Evolutionary conservation across 139 green algal species (phyloP).

Genomic region (Auxenochlorella pyrenoidosa): DNA sequence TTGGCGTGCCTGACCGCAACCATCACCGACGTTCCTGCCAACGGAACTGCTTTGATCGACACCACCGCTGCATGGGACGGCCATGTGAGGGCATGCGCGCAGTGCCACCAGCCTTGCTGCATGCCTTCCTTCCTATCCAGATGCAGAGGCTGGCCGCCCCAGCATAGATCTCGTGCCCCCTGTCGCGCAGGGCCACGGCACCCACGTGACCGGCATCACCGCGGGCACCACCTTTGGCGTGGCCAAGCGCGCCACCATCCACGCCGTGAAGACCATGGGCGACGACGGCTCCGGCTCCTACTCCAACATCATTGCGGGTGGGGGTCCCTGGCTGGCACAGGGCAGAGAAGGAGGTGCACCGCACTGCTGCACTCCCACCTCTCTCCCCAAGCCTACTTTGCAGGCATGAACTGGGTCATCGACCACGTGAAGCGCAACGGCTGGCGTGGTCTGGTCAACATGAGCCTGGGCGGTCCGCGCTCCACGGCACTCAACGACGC

Average conservation of each 20-base stretch:
- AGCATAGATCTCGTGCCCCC: neutral
- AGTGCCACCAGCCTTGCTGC: no score
- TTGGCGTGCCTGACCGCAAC: slow-evolving; percentile 2
- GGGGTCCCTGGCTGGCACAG: neutral
- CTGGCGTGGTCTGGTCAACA: slow-evolving; percentile 63
- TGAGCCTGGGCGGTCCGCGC: slow-evolving; percentile 66
- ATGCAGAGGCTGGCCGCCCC: no score
- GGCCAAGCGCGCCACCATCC: slow-evolving; percentile 61
- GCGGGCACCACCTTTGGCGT: slow-evolving; percentile 68
- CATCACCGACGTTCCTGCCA: neutral
- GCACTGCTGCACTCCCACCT: neutral
- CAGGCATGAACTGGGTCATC: slow-evolving; percentile 58
- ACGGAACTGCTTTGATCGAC: neutral
- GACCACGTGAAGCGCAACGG: slow-evolving; percentile 41
- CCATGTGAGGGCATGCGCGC: slow-evolving; percentile 20
- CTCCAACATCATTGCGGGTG: slow-evolving; percentile 58
- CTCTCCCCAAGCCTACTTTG: neutral
- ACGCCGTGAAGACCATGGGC: slow-evolving; percentile 47
- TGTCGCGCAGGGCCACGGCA: slow-evolving; percentile 64
- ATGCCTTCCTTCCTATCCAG: neutral
- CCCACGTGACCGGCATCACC: slow-evolving; percentile 65
- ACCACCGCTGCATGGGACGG: neutral
- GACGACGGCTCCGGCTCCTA: slow-evolving; percentile 56
- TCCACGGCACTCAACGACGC: slow-evolving; percentile 66
- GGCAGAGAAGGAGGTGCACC: neutral